Evolutionary conservation across 441 rosid species (phyloP), one percentile per base, ranked within the genome.

Genomic region (Adansonia madagascariensis): DNA sequence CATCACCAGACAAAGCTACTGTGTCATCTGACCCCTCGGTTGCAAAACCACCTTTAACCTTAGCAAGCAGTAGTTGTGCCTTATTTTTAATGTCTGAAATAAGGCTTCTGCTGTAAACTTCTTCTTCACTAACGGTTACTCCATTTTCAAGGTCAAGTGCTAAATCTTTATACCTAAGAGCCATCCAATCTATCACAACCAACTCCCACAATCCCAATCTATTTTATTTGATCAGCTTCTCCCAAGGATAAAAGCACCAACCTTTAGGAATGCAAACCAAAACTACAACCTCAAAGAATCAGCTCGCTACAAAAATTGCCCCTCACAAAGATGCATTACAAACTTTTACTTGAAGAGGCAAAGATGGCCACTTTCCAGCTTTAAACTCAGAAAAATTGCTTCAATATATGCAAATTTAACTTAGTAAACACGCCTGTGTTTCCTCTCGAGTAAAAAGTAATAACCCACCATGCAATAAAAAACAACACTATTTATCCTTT

Each of bases 121-220:
- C 86, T 76, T 50, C 15, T 50, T 67, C 82, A 79, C 76, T 80
- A 80, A 77, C 77, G 0, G 71, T 10, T 12, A 74, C 56, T 50
- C 93, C 94, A 73, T 82, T 84, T 82, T 96, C 99, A 17, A 92
- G 91, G 87, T 90, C 98, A 82, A 87, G 83, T 46, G 86, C 89
- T 60, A 84, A 80, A 78, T 83, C 89, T 49, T 75, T 79, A n/a
- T 64, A 86, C 27, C 27, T 55, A 8, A 72, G 70, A 78, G 65
- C 80, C 18, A 73, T 70, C 14, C 65, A 53, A 70, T 77, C 87
- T 84, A 89, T 89, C 18, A 71, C 24, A 70, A 53, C 75, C 43
- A 76, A 7, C 47, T 35, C 17, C 15, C 66, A 61, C 77, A 77
- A 77, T 68, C 79, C 17, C 56, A 15, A 77, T 14, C 35, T 50